Conservation (phyloP, 768 basidiomycete species). For the Termitomyces sp. region DNA sequence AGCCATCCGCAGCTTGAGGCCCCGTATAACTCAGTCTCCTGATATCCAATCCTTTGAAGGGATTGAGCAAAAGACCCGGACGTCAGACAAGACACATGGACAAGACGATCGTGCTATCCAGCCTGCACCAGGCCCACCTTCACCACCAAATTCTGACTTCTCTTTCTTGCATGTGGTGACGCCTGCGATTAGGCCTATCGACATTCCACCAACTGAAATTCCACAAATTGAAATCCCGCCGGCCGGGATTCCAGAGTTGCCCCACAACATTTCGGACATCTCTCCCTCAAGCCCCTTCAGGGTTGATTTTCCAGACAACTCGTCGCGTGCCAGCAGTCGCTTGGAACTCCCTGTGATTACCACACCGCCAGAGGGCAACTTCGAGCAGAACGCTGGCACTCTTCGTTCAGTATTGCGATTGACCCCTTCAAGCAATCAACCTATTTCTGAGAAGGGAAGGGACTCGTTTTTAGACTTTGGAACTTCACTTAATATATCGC, state of each 20-base stretch:
- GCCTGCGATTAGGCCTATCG: conserved; percentile 3
- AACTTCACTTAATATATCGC: conserved; percentile 24
- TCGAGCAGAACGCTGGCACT: conserved; percentile 14
- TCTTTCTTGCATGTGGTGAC: conserved; percentile 12
- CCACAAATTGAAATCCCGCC: conserved; percentile 6
- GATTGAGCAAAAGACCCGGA: neutral
- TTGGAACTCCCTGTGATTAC: conserved; percentile 4
- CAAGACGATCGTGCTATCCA: neutral
- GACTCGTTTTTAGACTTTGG: conserved; percentile 36
- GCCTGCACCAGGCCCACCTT: neutral
- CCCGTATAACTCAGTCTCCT: conserved; percentile 13
- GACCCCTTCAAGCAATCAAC: conserved; percentile 19
- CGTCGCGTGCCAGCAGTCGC: conserved; percentile 4
- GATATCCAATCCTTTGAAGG: neutral
- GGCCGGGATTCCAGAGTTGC: conserved; percentile 1
- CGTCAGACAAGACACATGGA: neutral
- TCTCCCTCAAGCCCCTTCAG: conserved; percentile 9
- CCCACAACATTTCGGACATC: conserved; percentile 1
- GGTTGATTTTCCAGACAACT: conserved; percentile 4
- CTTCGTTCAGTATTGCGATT: conserved; percentile 18
- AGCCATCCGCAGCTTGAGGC: conserved; percentile 18
- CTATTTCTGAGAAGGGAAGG: conserved; percentile 9
- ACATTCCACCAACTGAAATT: conserved; percentile 3
- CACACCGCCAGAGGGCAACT: conserved; percentile 1
- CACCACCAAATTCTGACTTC: conserved; percentile 3